phyloP scores from a whole-genome alignment of 768 basidiomycete genomes.

The Amanita molliuscula region DNA sequence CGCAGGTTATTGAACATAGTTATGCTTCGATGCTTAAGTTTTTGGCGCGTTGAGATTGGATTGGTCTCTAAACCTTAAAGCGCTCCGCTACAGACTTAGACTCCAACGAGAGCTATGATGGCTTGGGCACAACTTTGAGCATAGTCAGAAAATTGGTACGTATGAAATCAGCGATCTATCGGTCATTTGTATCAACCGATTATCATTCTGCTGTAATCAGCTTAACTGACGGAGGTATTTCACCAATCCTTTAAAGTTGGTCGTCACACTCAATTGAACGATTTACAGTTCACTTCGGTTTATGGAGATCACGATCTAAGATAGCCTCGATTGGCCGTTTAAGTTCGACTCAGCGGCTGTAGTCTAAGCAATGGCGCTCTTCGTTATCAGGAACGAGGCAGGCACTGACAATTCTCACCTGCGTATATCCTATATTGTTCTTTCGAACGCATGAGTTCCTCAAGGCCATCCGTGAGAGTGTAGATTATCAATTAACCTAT shows the following conservation, averaged over 20 bases:
- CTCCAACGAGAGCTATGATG: slow-evolving; percentile 1
- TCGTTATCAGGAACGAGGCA: slow-evolving; percentile 10
- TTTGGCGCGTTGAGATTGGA: slow-evolving; percentile 1
- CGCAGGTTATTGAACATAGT: neutral
- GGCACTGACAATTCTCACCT: slow-evolving; percentile 24
- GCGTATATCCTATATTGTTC: slow-evolving; percentile 27
- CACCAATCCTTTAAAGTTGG: neutral
- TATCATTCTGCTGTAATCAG: slow-evolving; percentile 3
- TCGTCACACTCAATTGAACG: neutral
- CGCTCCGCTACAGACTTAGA: slow-evolving; percentile 1
- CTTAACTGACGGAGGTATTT: slow-evolving; percentile 3
- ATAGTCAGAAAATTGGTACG: neutral
- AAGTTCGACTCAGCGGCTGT: slow-evolving; percentile 26
- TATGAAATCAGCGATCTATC: neutral
- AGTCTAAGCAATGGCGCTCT: slow-evolving; percentile 21
- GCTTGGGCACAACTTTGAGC: neutral
- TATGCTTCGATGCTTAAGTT: slow-evolving; percentile 3
- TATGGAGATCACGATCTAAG: slow-evolving; percentile 20
- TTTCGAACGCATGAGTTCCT: slow-evolving; percentile 7
- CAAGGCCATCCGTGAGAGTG: slow-evolving; percentile 4
- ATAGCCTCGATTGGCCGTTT: slow-evolving; percentile 24
- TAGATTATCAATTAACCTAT: slow-evolving; percentile 17
- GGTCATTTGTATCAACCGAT: slow-evolving; percentile 2
- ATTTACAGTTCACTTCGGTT: slow-evolving; percentile 3
- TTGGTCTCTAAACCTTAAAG: slow-evolving; percentile 4